Base-by-base conservation (phyloP, 2,329 filamentous ascomycete species). In the Sporothrix pallida region DNA sequence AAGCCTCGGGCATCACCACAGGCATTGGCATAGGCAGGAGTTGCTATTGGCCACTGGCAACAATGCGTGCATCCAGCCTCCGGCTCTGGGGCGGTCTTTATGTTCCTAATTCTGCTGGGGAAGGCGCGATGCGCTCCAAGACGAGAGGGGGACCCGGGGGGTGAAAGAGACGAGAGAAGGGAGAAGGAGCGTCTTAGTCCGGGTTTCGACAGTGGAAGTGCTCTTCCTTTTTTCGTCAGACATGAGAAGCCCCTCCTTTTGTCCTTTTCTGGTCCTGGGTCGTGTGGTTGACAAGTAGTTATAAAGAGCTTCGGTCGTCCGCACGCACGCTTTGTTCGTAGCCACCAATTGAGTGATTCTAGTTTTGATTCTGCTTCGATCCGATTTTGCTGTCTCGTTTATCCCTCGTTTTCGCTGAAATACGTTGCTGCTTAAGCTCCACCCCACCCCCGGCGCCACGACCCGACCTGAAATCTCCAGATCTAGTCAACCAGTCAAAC, bases 1-100 rank as follows among this genome's bases (percentile, higher is more conserved):
- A 74, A 74, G 69, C 69, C 73, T 74, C 73, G 73, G 73, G 73
- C 69, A 69, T 74, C 69, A 48, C 73, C 69, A 74, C 20, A 46
- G 69, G 23, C 52, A 67, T 63, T 71, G 60, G 58, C 31, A 44
- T 15, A 42, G 67, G 17, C 56, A 54, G 17, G 8, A 54, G 26
- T 20, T 54, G 52, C 31, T n/a, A 72, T 72, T 72, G 73, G 69
- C 6, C 48, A 56, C 48, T 37, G 48, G 37, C 67, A 70, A 20
- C 17, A 60, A 46, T 73, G 17, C 26, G 44, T 50, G 56, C 67
- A 31, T 54, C 56, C 23, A 73, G 56, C 48, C 44, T 73, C 52
- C 71, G 71, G 50, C 52, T 37, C 52, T 70, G 72, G 67, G 67
- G 31, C 56, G 56, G 72, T 56, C 46, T 60, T 70, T 70, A 13